Base-by-base conservation (phyloP, 352 stramenopile genomes). In the Pythium plurisporium region DNA sequence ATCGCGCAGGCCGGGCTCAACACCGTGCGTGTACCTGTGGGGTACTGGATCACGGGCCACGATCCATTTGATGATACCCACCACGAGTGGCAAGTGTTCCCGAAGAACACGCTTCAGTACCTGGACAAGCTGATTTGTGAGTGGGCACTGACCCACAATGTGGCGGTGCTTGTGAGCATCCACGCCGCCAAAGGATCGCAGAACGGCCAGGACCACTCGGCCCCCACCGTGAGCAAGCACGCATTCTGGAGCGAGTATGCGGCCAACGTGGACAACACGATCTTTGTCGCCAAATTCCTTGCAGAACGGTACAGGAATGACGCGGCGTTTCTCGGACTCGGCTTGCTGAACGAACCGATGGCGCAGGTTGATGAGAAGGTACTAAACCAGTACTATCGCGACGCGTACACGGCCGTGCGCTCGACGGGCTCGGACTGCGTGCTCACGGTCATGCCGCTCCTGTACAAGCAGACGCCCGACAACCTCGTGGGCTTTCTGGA, bases 41-140 rank as follows among this genome's bases (percentile, higher is more conserved):
- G 83, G 15, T 91, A 87, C 59, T 94, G 81, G 83, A 90, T 94
- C 69, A 58, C 75, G 1, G 77, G 78, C 37, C 86, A 80, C 36
- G 74, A 88, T 64, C 15, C 82, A 41, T 44, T 86, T 55, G 77
- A 87, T 30, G 59, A 65, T n/a, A 74, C 59, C 4, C 53, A 65
- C 19, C 53, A 52, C 7, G 71, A 87, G 57, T 89, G 74, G 72
- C 22, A 67, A 15, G 64, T 74, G 20, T 88, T 74, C 48, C 68
- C 76, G 2, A 65, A 61, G 15, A 67, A 66, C 2, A 70, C 61
- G 0, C 58, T 89, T 15, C 57, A 72, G 27, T 87, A 87, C 36
- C 30, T 91, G 23, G 73, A 82, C 46, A 23, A 29, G 22, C 58
- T 77, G 0, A 64, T 82, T 45, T 43, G 47, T 3, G 53, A 74